Evolutionary conservation across 1,284 basidiomycete species (phyloP).

Genomic region (Wallemia hederae): DNA sequence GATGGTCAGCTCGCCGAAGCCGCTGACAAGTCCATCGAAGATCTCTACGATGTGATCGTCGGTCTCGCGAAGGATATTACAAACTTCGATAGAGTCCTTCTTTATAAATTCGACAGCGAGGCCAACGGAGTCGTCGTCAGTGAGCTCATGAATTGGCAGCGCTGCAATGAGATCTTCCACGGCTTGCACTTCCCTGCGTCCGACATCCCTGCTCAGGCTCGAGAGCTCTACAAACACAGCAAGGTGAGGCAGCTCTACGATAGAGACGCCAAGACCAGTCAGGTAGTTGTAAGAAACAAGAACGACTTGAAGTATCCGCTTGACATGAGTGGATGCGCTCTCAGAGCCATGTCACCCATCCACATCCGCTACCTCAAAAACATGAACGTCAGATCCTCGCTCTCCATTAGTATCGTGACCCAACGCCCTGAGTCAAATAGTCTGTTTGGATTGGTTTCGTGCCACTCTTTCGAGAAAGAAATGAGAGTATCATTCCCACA

Average conservation of each 20-base stretch:
- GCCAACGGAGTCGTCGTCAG: conserved; percentile 41
- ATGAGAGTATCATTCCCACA: conserved; percentile 29
- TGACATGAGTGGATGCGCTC: conserved; percentile 63
- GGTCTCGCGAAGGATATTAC: conserved; percentile 56
- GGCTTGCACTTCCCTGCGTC: conserved; percentile 35
- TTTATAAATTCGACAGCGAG: conserved; percentile 30
- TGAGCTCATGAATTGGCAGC: conserved; percentile 54
- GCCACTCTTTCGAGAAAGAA: conserved; percentile 46
- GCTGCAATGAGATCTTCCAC: conserved; percentile 46
- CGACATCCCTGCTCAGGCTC: conserved; percentile 29
- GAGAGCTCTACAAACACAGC: conserved; percentile 29
- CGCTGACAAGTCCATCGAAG: conserved; percentile 23
- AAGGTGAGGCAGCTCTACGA: conserved; percentile 60
- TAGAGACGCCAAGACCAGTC: conserved; percentile 40
- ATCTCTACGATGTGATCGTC: conserved; percentile 45
- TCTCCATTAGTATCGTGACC: conserved; percentile 64
- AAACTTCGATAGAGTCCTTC: conserved; percentile 51
- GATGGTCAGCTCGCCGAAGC: neutral
- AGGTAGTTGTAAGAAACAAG: conserved; percentile 35
- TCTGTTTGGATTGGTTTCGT: conserved; percentile 58
- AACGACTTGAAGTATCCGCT: conserved; percentile 42
- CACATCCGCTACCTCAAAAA: conserved; percentile 57
- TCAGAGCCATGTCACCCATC: conserved; percentile 70
- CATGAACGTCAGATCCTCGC: conserved; percentile 51
- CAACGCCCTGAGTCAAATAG: conserved; percentile 26